Evolutionary conservation across 352 stramenopile species (phyloP), one percentile per base, ranked within the genome.

Genomic region (Thalassiosira gravida): DNA sequence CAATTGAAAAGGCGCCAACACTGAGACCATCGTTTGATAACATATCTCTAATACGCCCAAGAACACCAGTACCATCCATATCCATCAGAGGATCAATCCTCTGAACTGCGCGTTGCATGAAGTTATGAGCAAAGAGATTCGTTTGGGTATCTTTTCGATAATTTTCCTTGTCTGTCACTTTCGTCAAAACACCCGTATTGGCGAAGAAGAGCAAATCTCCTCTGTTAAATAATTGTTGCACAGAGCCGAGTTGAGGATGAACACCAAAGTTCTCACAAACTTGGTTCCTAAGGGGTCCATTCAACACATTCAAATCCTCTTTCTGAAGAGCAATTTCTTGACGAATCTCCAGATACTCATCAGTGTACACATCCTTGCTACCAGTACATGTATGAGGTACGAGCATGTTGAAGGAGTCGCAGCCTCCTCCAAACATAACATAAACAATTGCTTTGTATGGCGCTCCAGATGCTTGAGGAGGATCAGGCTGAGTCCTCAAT

Each of bases 81-180:
- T 67, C 27, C 50, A 88, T 80, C 1, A 84, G 55, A 16, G 85
- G 72, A 55, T 93, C 77, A 30, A 92, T 52, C 37, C 46, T 83
- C 24, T 90, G 67, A 3, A 76, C 71, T 18, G 57, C 67, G 20
- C 32, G n/a, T 50, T 82, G 58, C 78, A 88, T 84, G 11, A 42
- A 73, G 55, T 92, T 90, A 70, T 94, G 90, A 39, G 81, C 83
- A 78, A 90, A 92, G 0, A 93, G 67, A 8, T 82, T 63, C 18
- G 85, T 91, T 57, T 68, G 61, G 11, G 72, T 90, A 25, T 90
- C 77, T 58, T n/a, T 63, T 25, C 64, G 55, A 32, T 82, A 86
- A 46, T 92, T 78, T 57, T 83, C 47, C 37, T 73, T 85, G 35
- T 79, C 53, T 0, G 87, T 73, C 25, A 76, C 69, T 57, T 93